Conservation (phyloP, 805 yeast genomes). For the Monosporozyma servazzii region DNA sequence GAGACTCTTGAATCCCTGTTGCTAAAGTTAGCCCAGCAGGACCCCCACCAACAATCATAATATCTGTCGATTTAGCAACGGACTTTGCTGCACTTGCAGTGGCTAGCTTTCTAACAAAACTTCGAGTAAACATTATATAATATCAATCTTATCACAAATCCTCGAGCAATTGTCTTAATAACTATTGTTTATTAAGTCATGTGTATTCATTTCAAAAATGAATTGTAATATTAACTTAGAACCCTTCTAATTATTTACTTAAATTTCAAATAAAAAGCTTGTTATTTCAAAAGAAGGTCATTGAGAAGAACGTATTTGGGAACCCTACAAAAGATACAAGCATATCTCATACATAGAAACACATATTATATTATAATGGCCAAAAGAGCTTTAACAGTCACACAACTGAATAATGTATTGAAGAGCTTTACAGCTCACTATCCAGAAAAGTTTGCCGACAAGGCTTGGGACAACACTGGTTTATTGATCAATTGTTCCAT, state of each 20-base stretch:
- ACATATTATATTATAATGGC: neutral
- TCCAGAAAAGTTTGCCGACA: conserved; percentile 75
- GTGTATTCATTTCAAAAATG: neutral
- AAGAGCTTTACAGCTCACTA: conserved; percentile 59
- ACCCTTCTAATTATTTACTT: too few species aligned
- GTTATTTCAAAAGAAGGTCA: too few species aligned
- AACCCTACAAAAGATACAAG: neutral
- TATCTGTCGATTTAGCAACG: conserved; percentile 40
- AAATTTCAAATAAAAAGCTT: neutral
- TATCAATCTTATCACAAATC: neutral
- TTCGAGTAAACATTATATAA: neutral
- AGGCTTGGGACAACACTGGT: conserved; percentile 94
- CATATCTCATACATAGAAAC: neutral
- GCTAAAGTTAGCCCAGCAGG: conserved; percentile 91
- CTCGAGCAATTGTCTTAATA: neutral
- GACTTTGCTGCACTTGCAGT: conserved; percentile 4
- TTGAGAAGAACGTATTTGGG: neutral
- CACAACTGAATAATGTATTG: conserved; percentile 38
- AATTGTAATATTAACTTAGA: too few species aligned
- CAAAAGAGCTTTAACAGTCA: conserved; percentile 6
- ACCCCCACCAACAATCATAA: conserved; percentile 91
- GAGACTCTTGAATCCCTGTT: conserved; percentile 66
- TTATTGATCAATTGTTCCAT: conserved; percentile 62
- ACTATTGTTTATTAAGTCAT: neutral
- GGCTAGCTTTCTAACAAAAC: conserved; percentile 11